Evolutionary conservation across 495 filamentous ascomycete genomes (phyloP).

Genomic region (Pyrenula aspistea): DNA sequence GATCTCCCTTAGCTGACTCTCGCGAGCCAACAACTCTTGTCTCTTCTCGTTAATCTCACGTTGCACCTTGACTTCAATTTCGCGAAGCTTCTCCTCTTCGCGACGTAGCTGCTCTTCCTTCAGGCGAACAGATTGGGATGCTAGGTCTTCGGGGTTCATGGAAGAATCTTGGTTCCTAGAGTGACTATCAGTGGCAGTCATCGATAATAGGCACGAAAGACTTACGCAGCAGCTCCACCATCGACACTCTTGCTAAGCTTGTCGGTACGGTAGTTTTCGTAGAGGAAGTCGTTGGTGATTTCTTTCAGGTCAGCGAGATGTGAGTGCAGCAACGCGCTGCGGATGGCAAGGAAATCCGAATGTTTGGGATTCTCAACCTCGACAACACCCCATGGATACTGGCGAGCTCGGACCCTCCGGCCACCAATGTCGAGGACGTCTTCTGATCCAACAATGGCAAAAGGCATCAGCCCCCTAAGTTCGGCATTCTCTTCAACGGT

Average conservation of each 20-base stretch:
- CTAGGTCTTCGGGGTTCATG: slow-evolving; percentile 96
- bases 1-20: slow-evolving; percentile 96
- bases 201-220: slow-evolving; percentile 12
- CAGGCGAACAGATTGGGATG: slow-evolving; percentile 89
- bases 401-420: slow-evolving; percentile 81
- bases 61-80: slow-evolving; percentile 98
- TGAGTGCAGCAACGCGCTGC: slow-evolving; percentile 90
- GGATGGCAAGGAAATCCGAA: slow-evolving; percentile 95
- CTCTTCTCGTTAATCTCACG: slow-evolving; percentile 99
- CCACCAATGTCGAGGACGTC: slow-evolving; percentile 89
- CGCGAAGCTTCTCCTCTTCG: slow-evolving; percentile 98
- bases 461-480: slow-evolving; percentile 92
- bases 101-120: slow-evolving; percentile 99
- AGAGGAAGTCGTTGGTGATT: slow-evolving; percentile 98
- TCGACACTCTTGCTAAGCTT: slow-evolving; percentile 99
- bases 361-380: slow-evolving; percentile 99
- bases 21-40: slow-evolving; percentile 93
- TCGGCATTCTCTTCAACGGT: slow-evolving; percentile 98
- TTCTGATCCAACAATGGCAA: slow-evolving; percentile 95
- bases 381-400: slow-evolving; percentile 98
- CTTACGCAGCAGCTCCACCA: slow-evolving; percentile 76
- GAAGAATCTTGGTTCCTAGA: slow-evolving; percentile 53
- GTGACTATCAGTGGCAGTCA: slow-evolving; percentile 18
- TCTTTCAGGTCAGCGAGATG: slow-evolving; percentile 97
- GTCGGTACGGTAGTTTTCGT: slow-evolving; percentile 99